Evolutionary conservation across 306 rosid species (phyloP).

Genomic region (Medicago lupulina): DNA sequence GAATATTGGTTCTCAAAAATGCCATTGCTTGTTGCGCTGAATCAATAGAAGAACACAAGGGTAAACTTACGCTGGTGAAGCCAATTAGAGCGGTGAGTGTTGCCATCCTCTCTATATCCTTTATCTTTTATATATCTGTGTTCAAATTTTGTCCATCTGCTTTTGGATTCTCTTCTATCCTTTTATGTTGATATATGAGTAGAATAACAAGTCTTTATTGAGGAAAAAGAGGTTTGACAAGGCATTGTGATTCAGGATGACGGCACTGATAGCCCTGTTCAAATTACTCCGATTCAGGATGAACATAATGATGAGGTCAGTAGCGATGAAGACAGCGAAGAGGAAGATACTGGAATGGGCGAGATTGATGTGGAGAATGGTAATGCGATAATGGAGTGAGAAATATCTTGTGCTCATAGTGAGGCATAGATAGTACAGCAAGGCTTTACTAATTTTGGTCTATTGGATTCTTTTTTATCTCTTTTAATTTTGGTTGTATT

Average conservation of each 20-base stretch:
- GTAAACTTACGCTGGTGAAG: conserved; percentile 87
- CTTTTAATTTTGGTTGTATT: conserved; percentile 44
- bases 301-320: conserved; percentile 74
- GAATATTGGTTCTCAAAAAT: conserved; percentile 72
- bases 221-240: conserved; percentile 37
- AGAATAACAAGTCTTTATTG: background rate
- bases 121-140: background rate
- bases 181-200: background rate
- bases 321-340: conserved; percentile 89
- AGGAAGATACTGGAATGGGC: conserved; percentile 97
- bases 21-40: conserved; percentile 79
- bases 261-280: no score
- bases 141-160: conserved; percentile 9
- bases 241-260: conserved; percentile 55
- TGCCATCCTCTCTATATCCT: conserved; percentile 22
- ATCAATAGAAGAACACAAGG: conserved; percentile 84
- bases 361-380: conserved; percentile 82
- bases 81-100: conserved; percentile 92
- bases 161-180: conserved; percentile 27
- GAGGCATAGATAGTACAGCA: conserved; percentile 34
- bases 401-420: conserved; percentile 30
- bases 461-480: conserved; percentile 21
- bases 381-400: conserved; percentile 65
- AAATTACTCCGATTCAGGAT: no score
- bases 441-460: conserved; percentile 35